Percentiles rank a stretch among this genome's conserved stretches.
Evolutionary conservation across 441 rosid genomes (phyloP).

Genomic region (Erodium texanum): DNA sequence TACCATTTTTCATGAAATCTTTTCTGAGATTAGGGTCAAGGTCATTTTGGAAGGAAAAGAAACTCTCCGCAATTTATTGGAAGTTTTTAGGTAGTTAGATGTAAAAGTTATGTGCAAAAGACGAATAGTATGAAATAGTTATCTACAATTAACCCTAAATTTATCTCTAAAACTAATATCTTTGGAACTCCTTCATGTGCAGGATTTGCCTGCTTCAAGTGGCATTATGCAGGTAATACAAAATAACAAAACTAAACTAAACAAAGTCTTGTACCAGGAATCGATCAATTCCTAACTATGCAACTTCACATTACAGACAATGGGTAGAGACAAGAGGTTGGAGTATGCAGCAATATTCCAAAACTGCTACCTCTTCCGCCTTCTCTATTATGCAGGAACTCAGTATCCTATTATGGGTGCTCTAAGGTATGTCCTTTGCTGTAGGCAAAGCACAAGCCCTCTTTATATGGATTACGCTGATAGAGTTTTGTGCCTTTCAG

Average conservation of each 20-base stretch:
- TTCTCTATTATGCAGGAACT: slow-evolving; percentile 85
- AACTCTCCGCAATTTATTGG: no score
- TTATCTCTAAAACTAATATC: slow-evolving; percentile 10
- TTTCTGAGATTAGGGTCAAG: no score
- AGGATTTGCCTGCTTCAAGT: slow-evolving; percentile 92
- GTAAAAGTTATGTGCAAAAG: no score
- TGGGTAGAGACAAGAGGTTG: slow-evolving; percentile 85
- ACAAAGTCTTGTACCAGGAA: no score
- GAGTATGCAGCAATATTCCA: slow-evolving; percentile 84
- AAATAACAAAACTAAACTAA: not conserved
- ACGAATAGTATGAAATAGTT: no score
- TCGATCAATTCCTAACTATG: slow-evolving; percentile 12
- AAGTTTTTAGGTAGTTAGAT: no score
- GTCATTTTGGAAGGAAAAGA: no score
- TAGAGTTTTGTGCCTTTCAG: slow-evolving; percentile 26
- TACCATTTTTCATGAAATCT: no score
- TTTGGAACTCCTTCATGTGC: slow-evolving; percentile 20
- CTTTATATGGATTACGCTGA: not conserved
- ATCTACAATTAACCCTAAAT: no score
- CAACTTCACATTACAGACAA: slow-evolving; percentile 42
- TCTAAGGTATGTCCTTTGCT: slow-evolving; percentile 42
- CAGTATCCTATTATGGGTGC: slow-evolving; percentile 97
- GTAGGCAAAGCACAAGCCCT: no score
- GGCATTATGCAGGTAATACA: slow-evolving; percentile 88
- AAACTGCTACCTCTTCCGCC: slow-evolving; percentile 74